These are phyloP conservation scores for Coemansia sp. DNA, from an alignment of 192 early-diverging fungal species.

Conservation along the genomic window DNA sequence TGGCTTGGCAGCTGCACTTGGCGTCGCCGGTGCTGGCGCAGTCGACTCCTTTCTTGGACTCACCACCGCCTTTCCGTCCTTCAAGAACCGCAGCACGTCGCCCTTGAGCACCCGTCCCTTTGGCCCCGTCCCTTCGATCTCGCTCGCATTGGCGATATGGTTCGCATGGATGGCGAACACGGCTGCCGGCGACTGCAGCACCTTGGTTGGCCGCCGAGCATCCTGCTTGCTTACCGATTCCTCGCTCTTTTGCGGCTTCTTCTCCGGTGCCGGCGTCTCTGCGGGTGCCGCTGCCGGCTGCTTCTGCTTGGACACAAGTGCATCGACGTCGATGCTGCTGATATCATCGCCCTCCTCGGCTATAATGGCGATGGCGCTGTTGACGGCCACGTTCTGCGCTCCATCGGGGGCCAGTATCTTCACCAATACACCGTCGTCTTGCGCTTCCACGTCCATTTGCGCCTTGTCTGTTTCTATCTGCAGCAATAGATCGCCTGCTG, in stretches of 20 bases:
- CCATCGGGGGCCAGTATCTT: conserved; percentile 79
- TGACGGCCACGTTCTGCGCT: conserved; percentile 69
- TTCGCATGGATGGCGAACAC: conserved; percentile 49
- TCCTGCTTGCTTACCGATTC: conserved; percentile 18
- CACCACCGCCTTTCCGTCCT: conserved; percentile 21
- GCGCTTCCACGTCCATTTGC: conserved; percentile 98
- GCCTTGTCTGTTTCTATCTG: conserved; percentile 99
- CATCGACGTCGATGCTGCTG: conserved; percentile 68
- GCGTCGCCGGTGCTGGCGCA: neutral
- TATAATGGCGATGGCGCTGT: conserved; percentile 74
- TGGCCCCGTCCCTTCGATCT: conserved; percentile 57
- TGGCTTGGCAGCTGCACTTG: neutral
- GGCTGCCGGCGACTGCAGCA: conserved; percentile 37
- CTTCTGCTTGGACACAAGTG: conserved; percentile 14
- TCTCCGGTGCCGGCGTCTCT: neutral
- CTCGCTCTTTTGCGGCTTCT: conserved; percentile 10
- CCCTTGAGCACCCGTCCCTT: conserved; percentile 75
- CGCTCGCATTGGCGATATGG: conserved; percentile 45
- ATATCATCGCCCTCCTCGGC: conserved; percentile 89
- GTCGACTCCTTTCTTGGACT: neutral
- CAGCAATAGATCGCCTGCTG: conserved; percentile 87
- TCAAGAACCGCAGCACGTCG: conserved; percentile 66
- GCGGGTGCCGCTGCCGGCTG: neutral
- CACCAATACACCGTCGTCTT: conserved; percentile 95
- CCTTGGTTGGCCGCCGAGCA: conserved; percentile 11